These are phyloP conservation scores for Fusarium coffeatum DNA, from an alignment of 2,329 filamentous ascomycete genomes.

Conservation along the genomic window DNA sequence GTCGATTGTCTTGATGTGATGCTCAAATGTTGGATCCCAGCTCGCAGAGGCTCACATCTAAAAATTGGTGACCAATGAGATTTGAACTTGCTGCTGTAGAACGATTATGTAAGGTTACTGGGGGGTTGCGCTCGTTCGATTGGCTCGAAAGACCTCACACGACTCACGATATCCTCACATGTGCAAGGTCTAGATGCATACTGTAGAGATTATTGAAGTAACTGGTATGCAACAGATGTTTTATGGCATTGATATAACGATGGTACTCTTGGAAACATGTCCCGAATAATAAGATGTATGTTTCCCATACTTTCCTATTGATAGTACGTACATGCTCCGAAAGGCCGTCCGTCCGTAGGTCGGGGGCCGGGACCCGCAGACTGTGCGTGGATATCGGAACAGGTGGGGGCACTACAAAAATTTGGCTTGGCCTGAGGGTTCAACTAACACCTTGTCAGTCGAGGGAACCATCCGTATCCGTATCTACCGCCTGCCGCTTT, in stretches of 20 bases:
- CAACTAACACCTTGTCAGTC: slow-evolving; percentile 26
- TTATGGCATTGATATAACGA: not conserved
- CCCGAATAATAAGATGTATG: not conserved
- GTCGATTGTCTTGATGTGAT: slow-evolving; percentile 25
- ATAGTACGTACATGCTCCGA: slow-evolving; percentile 2
- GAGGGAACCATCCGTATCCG: not conserved
- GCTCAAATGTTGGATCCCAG: slow-evolving; percentile 20
- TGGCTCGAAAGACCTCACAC: slow-evolving; percentile 19
- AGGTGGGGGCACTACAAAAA: slow-evolving; percentile 31
- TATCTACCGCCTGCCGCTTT: slow-evolving; percentile 9
- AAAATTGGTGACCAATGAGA: slow-evolving; percentile 43
- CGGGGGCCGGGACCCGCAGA: slow-evolving; percentile 34
- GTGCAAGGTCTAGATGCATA: not conserved
- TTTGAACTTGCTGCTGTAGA: not conserved
- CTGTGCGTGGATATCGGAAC: slow-evolving; percentile 10
- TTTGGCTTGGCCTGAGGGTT: slow-evolving; percentile 36
- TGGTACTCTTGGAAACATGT: not conserved
- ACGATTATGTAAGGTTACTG: slow-evolving; percentile 35
- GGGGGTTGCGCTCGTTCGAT: not conserved
- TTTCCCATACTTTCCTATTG: not conserved
- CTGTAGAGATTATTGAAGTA: not conserved
- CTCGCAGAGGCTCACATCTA: slow-evolving; percentile 27
- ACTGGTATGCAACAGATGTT: not conserved
- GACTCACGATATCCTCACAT: slow-evolving; percentile 20
- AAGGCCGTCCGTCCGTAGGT: slow-evolving; percentile 1